Evolutionary conservation across 768 basidiomycete species (phyloP).

Genomic region (Psilocybe cyanescens): DNA sequence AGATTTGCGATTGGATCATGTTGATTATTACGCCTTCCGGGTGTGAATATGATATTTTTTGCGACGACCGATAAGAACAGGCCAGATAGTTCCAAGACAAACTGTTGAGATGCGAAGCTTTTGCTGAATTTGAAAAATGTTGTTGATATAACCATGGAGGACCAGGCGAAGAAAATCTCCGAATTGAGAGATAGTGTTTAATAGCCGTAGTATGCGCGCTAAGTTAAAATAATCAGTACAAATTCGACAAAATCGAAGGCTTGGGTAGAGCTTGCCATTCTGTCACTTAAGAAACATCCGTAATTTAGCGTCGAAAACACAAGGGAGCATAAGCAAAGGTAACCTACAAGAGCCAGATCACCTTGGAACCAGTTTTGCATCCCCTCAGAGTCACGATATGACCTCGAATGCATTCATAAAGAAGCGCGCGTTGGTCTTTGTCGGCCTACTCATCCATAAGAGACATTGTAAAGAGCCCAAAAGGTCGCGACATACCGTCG

Average conservation of each 20-base stretch:
- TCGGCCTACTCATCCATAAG: constrained; percentile 56
- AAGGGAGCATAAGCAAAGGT: background rate
- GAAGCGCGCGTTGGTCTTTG: constrained; percentile 80
- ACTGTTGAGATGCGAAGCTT: constrained; percentile 25
- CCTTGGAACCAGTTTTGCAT: constrained; percentile 89
- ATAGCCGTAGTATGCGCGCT: constrained; percentile 53
- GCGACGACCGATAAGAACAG: constrained; percentile 19
- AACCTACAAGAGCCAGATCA: constrained; percentile 84
- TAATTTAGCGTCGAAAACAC: background rate
- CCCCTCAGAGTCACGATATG: constrained; percentile 91
- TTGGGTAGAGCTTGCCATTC: constrained; percentile 36
- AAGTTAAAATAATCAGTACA: constrained; percentile 11
- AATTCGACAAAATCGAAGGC: background rate
- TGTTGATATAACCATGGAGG: background rate
- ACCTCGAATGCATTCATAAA: constrained; percentile 86
- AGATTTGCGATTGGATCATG: constrained; percentile 10
- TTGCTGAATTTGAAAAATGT: constrained; percentile 7
- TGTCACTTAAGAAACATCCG: constrained; percentile 33
- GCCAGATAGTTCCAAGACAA: constrained; percentile 29
- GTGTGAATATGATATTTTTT: constrained; percentile 25
- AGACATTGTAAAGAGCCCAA: constrained; percentile 9
- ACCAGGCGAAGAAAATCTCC: background rate
- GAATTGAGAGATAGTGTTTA: constrained; percentile 21
- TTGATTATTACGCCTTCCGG: constrained; percentile 20
- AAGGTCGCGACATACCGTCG: constrained; percentile 52